phyloP scores from a whole-genome alignment of 257 asterid species.

The Solanum neorickii region DNA sequence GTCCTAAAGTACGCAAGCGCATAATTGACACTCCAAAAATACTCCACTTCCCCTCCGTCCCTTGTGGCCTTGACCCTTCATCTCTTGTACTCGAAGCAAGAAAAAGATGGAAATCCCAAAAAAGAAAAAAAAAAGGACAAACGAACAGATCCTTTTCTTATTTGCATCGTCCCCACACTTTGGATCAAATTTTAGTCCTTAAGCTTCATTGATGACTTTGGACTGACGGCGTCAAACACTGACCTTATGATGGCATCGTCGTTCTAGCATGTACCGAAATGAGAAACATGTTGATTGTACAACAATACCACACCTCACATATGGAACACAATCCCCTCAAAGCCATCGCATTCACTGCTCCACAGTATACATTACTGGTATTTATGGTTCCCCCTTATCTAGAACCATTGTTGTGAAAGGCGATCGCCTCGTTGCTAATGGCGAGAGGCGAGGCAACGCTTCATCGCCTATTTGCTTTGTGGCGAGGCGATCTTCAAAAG shows the following conservation, averaged over 20 bases:
- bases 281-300: background rate
- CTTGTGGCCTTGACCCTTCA: background rate
- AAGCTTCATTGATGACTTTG: background rate
- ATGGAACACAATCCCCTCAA: background rate
- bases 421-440: background rate
- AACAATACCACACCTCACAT: background rate
- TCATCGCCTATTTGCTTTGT: background rate
- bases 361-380: background rate
- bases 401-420: background rate
- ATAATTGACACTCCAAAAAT: background rate
- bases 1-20: background rate
- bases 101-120: background rate
- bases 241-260: background rate
- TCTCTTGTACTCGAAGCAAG: background rate
- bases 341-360: background rate
- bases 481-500: background rate
- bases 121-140: background rate
- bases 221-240: background rate
- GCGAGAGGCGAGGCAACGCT: background rate
- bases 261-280: background rate
- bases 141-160: background rate
- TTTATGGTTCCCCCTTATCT: background rate
- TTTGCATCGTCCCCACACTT: background rate
- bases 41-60: background rate
- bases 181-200: background rate